Evolutionary conservation across 2,329 filamentous ascomycete species (phyloP), one percentile per base, ranked within the genome.

Genomic region (Mariannaea elegans): DNA sequence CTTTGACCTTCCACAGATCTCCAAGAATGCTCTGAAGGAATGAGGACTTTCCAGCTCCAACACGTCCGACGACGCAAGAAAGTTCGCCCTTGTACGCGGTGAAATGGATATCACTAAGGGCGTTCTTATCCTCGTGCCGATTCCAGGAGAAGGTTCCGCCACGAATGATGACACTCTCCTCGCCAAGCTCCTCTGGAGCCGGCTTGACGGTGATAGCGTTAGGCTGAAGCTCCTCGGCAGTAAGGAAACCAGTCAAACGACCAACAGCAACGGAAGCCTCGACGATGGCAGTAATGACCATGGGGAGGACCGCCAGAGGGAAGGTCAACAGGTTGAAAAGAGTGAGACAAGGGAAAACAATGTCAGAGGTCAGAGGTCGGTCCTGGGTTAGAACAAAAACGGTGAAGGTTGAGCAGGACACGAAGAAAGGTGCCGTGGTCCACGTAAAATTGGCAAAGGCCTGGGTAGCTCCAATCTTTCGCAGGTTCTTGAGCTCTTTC

Each of bases 271-370:
- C 95, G n/a, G 88, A 92, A 10, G 95, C 94, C 76, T 99, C 95
- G 29, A 99, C 93, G 63, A 99, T 92, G 7, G 94, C 90, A 1
- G 94, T 97, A 67, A 99, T 98, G 34, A 99, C 94, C 94, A 99
- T 98, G 7, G 95, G 95, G 27, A 99, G 82, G 34, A 99, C 90
- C 2, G 95, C 91, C 53, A 99, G 86, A 2, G 95, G 96, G 78
- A 99, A 99, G 0, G 94, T 96, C 45, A 99, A 85, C 24, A 99
- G 83, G 73, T 99, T 99, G 86, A 99, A 99, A 21, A 99, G 83
- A 0, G 95, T 94, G 73, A 87, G 76, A 7, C 94, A 94, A 7
- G 95, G 95, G 78, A 99, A 99, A 18, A 99, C 93, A 66, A 99
- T 95, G 1, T 97, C 93, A 1, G 93, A 97, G 2, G 92, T 95